Evolutionary conservation across 129 eudicot species (phyloP), one percentile per base, ranked within the genome.

Genomic region (Lactuca sativa): DNA sequence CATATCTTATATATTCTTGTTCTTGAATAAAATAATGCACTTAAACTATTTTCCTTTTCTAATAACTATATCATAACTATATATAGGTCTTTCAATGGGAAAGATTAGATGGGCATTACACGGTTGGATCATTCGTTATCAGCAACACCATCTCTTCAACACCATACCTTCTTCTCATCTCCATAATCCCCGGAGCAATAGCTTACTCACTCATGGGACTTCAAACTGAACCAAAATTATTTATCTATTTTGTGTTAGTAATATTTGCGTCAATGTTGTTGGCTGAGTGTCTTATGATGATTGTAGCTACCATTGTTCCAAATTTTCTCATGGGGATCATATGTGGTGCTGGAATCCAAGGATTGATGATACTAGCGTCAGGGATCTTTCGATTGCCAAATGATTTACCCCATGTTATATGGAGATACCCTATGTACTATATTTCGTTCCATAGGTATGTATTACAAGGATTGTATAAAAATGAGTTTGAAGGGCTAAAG

Each of bases 271-370:
- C 81, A 51, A 70, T 84, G 80, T 68, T 79, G 62, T 36, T 90
- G 9, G 90, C 86, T 6, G 96, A 90, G 78, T 25, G 30, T 25
- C 30, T 25, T 25, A 25, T 25, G 30, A 25, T 25, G 30, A 25
- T 25, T 25, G 30, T 25, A 25, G 30, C 30, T 25, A 25, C 30
- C 30, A 25, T 25, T 25, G 30, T 25, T 25, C 30, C 30, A 14
- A 83, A 84, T 68, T 86, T 84, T 65, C 70, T 90, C 55, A 79
- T 84, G 88, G 96, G 96, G 2, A 81, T 89, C 49, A 77, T 86
- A 31, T 36, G 72, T 4, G 81, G 92, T 4, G 82, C 93, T 16
- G 96, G 96, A 43, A 65, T 76, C 17, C 85, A 87, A 77, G 89
- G 95, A 1, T 18, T 81, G 36, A 84, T 87, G 95, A 84, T 87